Base-by-base conservation (phyloP, 179 eudicot species). In the Beta lomatogona region DNA sequence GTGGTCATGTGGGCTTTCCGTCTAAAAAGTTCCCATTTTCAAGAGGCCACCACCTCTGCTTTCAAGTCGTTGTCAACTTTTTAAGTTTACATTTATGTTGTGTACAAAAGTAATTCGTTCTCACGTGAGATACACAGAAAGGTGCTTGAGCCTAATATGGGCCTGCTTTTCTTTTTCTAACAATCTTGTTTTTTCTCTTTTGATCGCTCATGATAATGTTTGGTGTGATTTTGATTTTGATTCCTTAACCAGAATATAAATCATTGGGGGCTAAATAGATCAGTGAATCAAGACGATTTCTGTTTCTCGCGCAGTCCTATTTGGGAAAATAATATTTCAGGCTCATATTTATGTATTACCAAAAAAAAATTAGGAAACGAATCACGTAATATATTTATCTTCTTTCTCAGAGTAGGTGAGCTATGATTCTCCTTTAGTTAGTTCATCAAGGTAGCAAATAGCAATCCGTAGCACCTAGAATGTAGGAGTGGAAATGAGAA, bases 231-330 rank as follows among this genome's bases (percentile, higher is more conserved):
- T 36, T 36, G 41, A 68, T 41, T 68, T 36, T 36, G 72, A 68
- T 68, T 41, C 72, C 72, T 68, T 68, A 68, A 68, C 50, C 36
- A 68, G 72, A 3, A 68, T 48, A 68, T 68, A 15, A 36, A 41
- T 68, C 10, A 13, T 68, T 41, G 36, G 72, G 50, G 72, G 71
- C 21, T 5, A 3, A 41, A 68, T 67, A 14, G 21, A 67, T 64
- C 15, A 25, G 16, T 25, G 69, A 10, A 25, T 65, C 69, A 31
- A 28, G 45, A 28, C 16, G 69, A 28, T 65, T 63, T 63, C 1
- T 65, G 44, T 60, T 65, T 63, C 22, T 60, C 13, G n/a, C 22
- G 4, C 4, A 6, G 7, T 6, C 53, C 8, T 9, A 48, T 48
- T 60, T n/a, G 65, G 25, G 65, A 60, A 19, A 48, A 7, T 48